Evolutionary conservation across 768 basidiomycete species (phyloP).

Genomic region (Coprinopsis cinerea): DNA sequence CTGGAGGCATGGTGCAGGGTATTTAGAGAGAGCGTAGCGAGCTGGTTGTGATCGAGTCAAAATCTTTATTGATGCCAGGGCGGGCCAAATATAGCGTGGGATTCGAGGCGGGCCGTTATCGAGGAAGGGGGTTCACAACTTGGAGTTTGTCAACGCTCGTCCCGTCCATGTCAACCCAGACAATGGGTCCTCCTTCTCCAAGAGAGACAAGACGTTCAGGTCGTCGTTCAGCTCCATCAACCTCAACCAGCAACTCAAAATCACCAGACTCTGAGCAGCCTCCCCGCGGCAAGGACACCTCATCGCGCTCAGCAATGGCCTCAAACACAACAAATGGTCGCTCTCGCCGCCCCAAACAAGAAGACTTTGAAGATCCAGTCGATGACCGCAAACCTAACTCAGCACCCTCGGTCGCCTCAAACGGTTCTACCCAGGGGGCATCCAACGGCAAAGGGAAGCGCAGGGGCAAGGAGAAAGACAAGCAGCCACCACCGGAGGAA

Average conservation of each 20-base stretch:
- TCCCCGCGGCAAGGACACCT: conserved; percentile 44
- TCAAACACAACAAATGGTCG: conserved; percentile 34
- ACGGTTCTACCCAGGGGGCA: conserved; percentile 26
- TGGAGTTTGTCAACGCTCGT: no score
- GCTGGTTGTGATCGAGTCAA: not conserved
- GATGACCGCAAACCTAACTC: conserved; percentile 48
- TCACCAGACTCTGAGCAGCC: conserved; percentile 66
- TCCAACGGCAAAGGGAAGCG: conserved; percentile 37
- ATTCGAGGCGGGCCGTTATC: not conserved
- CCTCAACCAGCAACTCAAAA: conserved; percentile 63
- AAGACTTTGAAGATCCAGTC: conserved; percentile 61
- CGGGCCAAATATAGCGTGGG: conserved; percentile 4
- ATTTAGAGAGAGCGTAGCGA: not conserved
- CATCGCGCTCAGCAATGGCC: conserved; percentile 35
- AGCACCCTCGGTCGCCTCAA: conserved; percentile 26
- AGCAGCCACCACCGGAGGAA: conserved; percentile 20
- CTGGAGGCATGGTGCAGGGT: conserved; percentile 30
- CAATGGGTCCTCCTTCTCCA: conserved; percentile 77
- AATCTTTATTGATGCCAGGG: not conserved
- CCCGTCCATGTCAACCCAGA: conserved; percentile 3
- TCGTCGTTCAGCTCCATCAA: conserved; percentile 62
- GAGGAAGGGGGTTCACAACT: not conserved
- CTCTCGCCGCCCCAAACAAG: conserved; percentile 65
- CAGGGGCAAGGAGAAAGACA: conserved; percentile 36
- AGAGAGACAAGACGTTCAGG: conserved; percentile 76